A percentile compares a stretch with the other conserved stretches of the same genome.
These are phyloP conservation scores for Graphiopsis chlorocephala DNA, from an alignment of 2,329 filamentous ascomycete genomes.

Conservation along the genomic window DNA sequence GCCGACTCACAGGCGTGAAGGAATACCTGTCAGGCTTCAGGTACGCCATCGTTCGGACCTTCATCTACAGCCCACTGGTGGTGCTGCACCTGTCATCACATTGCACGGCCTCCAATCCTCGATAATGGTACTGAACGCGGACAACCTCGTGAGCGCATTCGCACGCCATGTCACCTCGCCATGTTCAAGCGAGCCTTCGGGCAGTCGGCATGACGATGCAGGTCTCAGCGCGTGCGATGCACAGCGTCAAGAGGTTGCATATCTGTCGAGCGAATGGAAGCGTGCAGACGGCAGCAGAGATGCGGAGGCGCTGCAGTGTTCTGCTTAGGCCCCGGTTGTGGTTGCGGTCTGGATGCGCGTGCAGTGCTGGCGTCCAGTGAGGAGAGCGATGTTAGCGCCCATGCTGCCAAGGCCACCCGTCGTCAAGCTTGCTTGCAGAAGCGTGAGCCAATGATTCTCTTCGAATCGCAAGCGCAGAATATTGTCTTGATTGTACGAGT, in stretches of 20 bases:
- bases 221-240: conserved; percentile 4
- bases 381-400: conserved; percentile 1
- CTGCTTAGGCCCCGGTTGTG: neutral
- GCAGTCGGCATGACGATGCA: conserved; percentile 5
- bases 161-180: neutral
- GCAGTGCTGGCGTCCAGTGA: conserved; percentile 14
- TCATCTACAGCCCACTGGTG: neutral
- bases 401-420: conserved; percentile 1
- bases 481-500: neutral
- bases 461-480: neutral
- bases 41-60: neutral
- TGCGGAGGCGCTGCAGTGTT: conserved; percentile 15
- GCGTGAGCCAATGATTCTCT: neutral
- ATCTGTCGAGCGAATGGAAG: neutral
- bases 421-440: neutral
- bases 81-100: neutral
- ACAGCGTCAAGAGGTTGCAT: conserved; percentile 4
- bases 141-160: neutral
- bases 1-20: conserved; percentile 1
- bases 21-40: neutral
- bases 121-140: neutral
- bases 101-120: neutral
- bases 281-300: conserved; percentile 1
- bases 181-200: neutral
- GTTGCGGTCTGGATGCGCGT: conserved; percentile 12